phyloP scores from a whole-genome alignment of 345 rosid genomes.

The Boechera divaricarpa region DNA sequence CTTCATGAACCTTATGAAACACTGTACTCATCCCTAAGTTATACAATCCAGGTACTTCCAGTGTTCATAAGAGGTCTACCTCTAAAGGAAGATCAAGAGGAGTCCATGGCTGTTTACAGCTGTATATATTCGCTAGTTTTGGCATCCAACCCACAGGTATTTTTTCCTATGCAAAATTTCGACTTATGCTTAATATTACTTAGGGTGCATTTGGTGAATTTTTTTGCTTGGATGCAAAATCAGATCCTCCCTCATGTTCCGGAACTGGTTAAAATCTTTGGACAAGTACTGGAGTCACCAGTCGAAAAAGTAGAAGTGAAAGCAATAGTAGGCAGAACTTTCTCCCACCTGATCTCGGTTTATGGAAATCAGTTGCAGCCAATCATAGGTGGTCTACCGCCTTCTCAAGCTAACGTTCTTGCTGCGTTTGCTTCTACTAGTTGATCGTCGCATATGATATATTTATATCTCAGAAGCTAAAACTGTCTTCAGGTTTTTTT shows the following conservation, averaged over 20 bases:
- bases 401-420: slow-evolving; percentile 80
- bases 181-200: background rate
- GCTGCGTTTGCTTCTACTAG: slow-evolving; percentile 72
- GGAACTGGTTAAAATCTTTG: slow-evolving; percentile 85
- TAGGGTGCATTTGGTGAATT: slow-evolving; percentile 14
- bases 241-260: slow-evolving; percentile 87
- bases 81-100: slow-evolving; percentile 91
- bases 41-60: slow-evolving; percentile 77
- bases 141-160: slow-evolving; percentile 86
- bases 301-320: slow-evolving; percentile 86
- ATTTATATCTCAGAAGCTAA: slow-evolving; percentile 6
- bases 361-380: slow-evolving; percentile 94
- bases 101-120: slow-evolving; percentile 84
- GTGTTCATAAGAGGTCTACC: slow-evolving; percentile 91
- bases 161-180: background rate
- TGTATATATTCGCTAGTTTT: slow-evolving; percentile 83
- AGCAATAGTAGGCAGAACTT: slow-evolving; percentile 81
- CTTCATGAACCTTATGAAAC: slow-evolving; percentile 1
- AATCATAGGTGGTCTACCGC: slow-evolving; percentile 67
- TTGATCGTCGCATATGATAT: slow-evolving; percentile 42
- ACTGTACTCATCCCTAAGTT: slow-evolving; percentile 26
- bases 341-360: slow-evolving; percentile 76
- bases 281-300: slow-evolving; percentile 84
- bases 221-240: slow-evolving; percentile 11
- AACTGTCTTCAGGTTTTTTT: background rate